Percentiles rank a stretch among this genome's conserved stretches.
phyloP scores from a whole-genome alignment of 2,329 filamentous ascomycete genomes.

The Alternaria alternata region DNA sequence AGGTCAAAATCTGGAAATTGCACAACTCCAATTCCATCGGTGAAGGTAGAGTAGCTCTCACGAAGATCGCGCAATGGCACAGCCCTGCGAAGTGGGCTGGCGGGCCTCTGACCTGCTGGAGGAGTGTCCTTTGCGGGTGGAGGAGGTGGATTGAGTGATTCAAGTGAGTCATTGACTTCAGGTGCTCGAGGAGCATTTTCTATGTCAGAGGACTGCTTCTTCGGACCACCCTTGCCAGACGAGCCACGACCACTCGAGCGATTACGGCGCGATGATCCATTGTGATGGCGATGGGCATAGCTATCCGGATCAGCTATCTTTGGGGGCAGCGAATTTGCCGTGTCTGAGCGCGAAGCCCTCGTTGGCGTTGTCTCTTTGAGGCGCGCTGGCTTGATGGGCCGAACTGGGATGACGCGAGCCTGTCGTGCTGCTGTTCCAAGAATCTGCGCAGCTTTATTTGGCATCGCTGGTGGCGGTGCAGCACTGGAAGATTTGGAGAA shows the following conservation, averaged over 20 bases:
- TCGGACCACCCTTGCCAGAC: slow-evolving; percentile 13
- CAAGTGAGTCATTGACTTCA: slow-evolving; percentile 11
- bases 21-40: slow-evolving; percentile 15
- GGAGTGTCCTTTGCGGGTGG: slow-evolving; percentile 57
- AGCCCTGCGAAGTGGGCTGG: slow-evolving; percentile 31
- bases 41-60: slow-evolving; percentile 18
- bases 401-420: slow-evolving; percentile 19
- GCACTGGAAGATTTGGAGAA: slow-evolving; percentile 30
- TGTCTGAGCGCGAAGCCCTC: slow-evolving; percentile 33
- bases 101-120: slow-evolving; percentile 11
- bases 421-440: slow-evolving; percentile 41
- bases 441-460: slow-evolving; percentile 43
- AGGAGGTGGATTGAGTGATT: slow-evolving; percentile 46
- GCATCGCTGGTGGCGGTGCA: slow-evolving; percentile 24
- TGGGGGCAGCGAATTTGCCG: slow-evolving; percentile 34
- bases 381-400: slow-evolving; percentile 25
- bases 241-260: slow-evolving; percentile 15
- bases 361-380: slow-evolving; percentile 17
- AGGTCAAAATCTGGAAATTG: slow-evolving; percentile 27
- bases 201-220: slow-evolving; percentile 7
- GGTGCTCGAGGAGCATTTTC: slow-evolving; percentile 8
- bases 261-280: slow-evolving; percentile 4
- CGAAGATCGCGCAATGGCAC: slow-evolving; percentile 24
- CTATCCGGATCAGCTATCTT: slow-evolving; percentile 26
- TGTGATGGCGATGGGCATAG: slow-evolving; percentile 15